Base-by-base conservation (phyloP, 805 yeast genomes). In the Kazachstania martiniae region DNA sequence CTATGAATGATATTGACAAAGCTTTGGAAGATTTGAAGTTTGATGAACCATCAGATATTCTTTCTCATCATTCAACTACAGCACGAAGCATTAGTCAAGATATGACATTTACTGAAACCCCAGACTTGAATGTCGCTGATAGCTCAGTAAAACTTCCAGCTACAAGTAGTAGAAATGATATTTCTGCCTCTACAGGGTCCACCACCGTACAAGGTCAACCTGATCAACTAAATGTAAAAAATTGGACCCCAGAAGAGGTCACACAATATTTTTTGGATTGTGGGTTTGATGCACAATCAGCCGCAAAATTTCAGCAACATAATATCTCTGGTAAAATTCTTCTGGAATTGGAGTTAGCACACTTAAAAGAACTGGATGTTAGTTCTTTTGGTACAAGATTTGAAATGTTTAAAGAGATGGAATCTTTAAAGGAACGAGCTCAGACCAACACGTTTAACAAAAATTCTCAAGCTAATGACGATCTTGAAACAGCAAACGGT, bases 311-410 rank as follows among this genome's bases (percentile, higher is more conserved):
- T 56, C 74, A 77, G 5, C 72, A 77, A 44, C 97, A 91, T 58
- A 85, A 86, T 46, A 85, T 91, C 37, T 78, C 87, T 1, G 98
- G 98, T 18, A 62, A 74, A 5, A 89, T 91, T 33, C 59, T 91
- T 28, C 64, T 91, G 33, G 93, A 87, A 56, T 66, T 91, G 40
- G 96, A 89, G 48, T 65, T 89, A 39, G 70, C 84, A 1, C 82
- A 82, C 47, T 66, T 91, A 47, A 91, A 89, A 53, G 99, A 91
- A 56, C 63, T 91, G 36, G 98, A 87, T 35, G 89, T 91, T 32
- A 68, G 74, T 30, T 82, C 94, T 4, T 91, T 91, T 61, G 99
- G 99, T 18, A 87, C 95, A 0, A 70, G 99, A 41, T 91, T 86
- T 58, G 95, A 87, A 54, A 73, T 91, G 29, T 77, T 74, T 57